Evolutionary conservation across 169 alveolate genomes (phyloP).

Genomic region (Plasmodium yoelii): DNA sequence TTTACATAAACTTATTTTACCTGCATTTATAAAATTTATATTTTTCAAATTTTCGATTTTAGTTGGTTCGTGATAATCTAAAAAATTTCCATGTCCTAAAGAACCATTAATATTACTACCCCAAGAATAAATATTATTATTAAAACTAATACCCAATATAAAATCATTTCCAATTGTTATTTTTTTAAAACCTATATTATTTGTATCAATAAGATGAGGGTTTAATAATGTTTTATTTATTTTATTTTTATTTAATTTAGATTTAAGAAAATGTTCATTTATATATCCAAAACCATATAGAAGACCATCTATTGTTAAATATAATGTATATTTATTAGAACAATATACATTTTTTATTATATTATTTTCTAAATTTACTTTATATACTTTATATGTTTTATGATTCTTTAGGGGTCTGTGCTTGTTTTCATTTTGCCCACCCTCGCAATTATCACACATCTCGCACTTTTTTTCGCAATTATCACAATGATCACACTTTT

Average conservation of each 20-base stretch:
- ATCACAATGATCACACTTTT: too few species aligned
- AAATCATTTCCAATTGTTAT: constrained; percentile 40
- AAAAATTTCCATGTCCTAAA: constrained; percentile 32
- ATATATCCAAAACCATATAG: constrained; percentile 64
- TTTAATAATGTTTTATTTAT: constrained; percentile 17
- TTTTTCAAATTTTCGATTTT: constrained; percentile 26
- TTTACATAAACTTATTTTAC: constrained; percentile 62
- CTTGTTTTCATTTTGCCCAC: background rate
- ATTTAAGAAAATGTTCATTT: constrained; percentile 42
- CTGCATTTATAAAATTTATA: constrained; percentile 43
- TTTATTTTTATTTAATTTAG: constrained; percentile 18
- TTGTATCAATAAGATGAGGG: constrained; percentile 57
- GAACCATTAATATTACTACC: constrained; percentile 28
- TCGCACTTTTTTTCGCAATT: too few species aligned
- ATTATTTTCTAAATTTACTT: constrained; percentile 38
- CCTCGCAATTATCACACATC: too few species aligned
- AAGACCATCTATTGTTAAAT: constrained; percentile 44
- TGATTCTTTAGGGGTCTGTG: background rate
- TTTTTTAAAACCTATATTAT: constrained; percentile 69
- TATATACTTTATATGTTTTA: constrained; percentile 21
- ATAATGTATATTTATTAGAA: constrained; percentile 43
- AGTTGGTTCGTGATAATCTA: constrained; percentile 25
- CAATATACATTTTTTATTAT: constrained; percentile 41
- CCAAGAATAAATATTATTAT: constrained; percentile 62
- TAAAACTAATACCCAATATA: constrained; percentile 28